A percentile compares a stretch with the other conserved stretches of the same genome.
Evolutionary conservation across 2,329 filamentous ascomycete genomes (phyloP).

Genomic region (Biscogniauxia mediterranea): DNA sequence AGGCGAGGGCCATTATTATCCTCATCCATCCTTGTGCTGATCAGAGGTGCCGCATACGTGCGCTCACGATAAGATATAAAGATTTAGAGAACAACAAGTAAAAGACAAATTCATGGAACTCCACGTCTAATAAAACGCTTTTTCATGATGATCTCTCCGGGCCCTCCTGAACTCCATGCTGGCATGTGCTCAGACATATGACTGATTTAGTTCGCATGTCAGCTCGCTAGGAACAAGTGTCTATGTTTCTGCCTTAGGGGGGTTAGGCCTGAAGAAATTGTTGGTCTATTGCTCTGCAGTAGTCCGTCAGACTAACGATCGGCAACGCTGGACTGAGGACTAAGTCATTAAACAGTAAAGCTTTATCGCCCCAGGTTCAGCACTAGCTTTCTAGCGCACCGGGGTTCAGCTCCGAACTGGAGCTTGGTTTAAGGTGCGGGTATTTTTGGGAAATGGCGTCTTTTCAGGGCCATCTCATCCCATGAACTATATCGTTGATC

Average conservation of each 20-base stretch:
- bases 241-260: neutral
- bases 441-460: neutral
- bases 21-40: neutral
- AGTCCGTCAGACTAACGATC: neutral
- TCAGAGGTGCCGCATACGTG: neutral
- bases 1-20: slow-evolving; percentile 31
- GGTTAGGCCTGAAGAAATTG: neutral
- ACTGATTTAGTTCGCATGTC: neutral
- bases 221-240: neutral
- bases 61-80: neutral
- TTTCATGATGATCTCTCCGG: neutral
- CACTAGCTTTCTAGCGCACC: neutral
- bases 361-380: neutral
- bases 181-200: neutral
- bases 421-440: neutral
- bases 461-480: neutral
- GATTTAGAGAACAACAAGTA: neutral
- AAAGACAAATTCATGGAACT: neutral
- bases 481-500: neutral
- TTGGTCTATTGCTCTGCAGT: neutral
- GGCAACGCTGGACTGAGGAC: neutral
- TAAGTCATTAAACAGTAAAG: neutral
- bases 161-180: neutral
- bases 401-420: neutral
- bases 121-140: neutral